Evolutionary conservation across 75 land plant genomes (phyloP).

Genomic region (Cupressus sempervirens): DNA sequence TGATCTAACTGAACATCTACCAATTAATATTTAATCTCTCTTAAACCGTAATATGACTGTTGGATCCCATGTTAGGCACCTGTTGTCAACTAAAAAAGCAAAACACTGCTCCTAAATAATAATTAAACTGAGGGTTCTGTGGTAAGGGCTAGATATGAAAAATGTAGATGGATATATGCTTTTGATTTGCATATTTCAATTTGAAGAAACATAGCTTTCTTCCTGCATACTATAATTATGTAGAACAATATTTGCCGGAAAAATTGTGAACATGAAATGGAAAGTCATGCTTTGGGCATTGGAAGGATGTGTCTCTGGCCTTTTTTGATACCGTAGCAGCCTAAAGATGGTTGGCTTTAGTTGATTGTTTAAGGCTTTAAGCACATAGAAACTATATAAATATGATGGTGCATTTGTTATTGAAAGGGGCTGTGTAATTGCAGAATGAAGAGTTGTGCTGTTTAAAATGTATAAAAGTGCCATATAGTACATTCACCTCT

Average conservation of each 20-base stretch:
- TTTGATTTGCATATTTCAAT: too few relatives aligned
- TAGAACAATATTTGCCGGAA: background rate
- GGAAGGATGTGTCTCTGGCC: background rate
- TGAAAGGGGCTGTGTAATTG: background rate
- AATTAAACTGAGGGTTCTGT: too few relatives aligned
- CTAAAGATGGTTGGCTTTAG: background rate
- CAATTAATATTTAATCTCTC: too few relatives aligned
- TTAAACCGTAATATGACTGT: too few relatives aligned
- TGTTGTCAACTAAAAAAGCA: too few relatives aligned
- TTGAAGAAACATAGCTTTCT: too few relatives aligned
- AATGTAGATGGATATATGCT: too few relatives aligned
- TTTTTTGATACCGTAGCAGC: background rate
- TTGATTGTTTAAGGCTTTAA: background rate
- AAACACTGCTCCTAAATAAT: too few relatives aligned
- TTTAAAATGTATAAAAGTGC: background rate
- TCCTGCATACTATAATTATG: too few relatives aligned
- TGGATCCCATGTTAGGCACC: too few relatives aligned
- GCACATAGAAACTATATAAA: background rate
- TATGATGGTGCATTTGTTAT: background rate
- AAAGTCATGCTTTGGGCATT: background rate
- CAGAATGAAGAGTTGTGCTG: background rate
- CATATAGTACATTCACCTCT: background rate
- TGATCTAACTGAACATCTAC: too few relatives aligned
- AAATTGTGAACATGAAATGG: background rate
- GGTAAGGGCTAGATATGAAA: too few relatives aligned